Evolutionary conservation across 768 basidiomycete species (phyloP), one percentile per base, ranked within the genome.

Genomic region (Russula foetens): DNA sequence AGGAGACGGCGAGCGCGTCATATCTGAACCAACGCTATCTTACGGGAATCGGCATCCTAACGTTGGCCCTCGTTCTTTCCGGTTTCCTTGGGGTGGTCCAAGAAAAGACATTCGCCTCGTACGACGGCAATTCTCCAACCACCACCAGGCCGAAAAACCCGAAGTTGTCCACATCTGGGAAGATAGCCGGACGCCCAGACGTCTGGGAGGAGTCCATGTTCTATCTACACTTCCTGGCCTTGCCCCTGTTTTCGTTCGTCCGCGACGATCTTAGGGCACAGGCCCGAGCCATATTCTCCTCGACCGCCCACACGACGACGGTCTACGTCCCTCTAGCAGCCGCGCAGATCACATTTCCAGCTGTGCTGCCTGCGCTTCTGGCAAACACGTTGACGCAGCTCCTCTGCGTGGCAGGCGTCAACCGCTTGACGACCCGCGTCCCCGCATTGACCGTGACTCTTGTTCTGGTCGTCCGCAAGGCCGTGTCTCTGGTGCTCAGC

Each of bases 201-300:
- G 53, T 53, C 19, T 97, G 94, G 94, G 83, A 88, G 68, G 94
- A 97, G 73, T 86, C 84, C 52, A 84, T 98, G 82, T 98, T 96
- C 75, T 98, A 93, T 75, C 78, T 90, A 23, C 91, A 93, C 72
- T 83, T 86, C 67, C 81, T 92, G 55, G 82, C 85, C 14, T 77
- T 93, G 14, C 91, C 90, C 7, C 78, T 92, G 77, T 92, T 93
- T 74, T 61, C 79, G 60, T 81, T 82, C 58, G 75, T 89, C 41
- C 74, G 82, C 0, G 67, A 75, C 21, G 81, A 81, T 67, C 75
- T 92, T 58, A 45, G 67, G 8, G 57, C 69, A 0, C 86, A 87
- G 65, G 69, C 83, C 26, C 59, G 67, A 2, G 63, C 71, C 0
- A 69, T 86, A 23, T 63, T 43, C 39, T 47, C 52, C 49, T 38